Evolutionary conservation across 305 asterid genomes (phyloP), one percentile per base, ranked within the genome.

Genomic region (Caryopteris hybrid): DNA sequence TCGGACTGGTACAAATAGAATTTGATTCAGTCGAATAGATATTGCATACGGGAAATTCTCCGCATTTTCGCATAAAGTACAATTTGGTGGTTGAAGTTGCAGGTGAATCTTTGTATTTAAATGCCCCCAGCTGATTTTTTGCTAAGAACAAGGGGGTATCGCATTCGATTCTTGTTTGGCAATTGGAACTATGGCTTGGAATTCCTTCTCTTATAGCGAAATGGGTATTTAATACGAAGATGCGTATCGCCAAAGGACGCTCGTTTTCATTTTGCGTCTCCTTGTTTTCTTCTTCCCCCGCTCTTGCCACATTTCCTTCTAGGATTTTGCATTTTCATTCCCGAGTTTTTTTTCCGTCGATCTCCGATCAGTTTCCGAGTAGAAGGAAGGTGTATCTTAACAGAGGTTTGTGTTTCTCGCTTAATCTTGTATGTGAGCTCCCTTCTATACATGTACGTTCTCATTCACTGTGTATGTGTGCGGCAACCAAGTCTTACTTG

Each of bases 181-280:
- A 43, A 66, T 61, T 52, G 75, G 73, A 31, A 20, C 38, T 41
- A 66, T 41, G 14, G 75, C 53, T 73, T 54, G 71, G 46, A 34
- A 58, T 77, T 77, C 68, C 64, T 62, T 48, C 60, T 3, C 20
- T 7, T 39, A 22, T 73, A 56, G 76, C 38, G 12, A 20, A 68
- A 86, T 85, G 95, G 74, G 66, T 78, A 84, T 86, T 70, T 86
- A 86, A 88, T 75, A 5, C 67, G 46, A 81, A 45, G 82, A 89
- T 92, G 94, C 95, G 89, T 70, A 58, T 86, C 53, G 80, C 87
- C 25, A 85, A 61, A 77, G 76, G 67, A 31, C 88, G 84, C 53
- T 76, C 93, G 56, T 73, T 87, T 51, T 75, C 95, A 4, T 60
- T 82, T 57, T 81, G 82, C 61, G 64, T 79, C 34, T 86, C 91